phyloP scores from a whole-genome alignment of 2,329 filamentous ascomycete species.

The Diaporthe amygdali region DNA sequence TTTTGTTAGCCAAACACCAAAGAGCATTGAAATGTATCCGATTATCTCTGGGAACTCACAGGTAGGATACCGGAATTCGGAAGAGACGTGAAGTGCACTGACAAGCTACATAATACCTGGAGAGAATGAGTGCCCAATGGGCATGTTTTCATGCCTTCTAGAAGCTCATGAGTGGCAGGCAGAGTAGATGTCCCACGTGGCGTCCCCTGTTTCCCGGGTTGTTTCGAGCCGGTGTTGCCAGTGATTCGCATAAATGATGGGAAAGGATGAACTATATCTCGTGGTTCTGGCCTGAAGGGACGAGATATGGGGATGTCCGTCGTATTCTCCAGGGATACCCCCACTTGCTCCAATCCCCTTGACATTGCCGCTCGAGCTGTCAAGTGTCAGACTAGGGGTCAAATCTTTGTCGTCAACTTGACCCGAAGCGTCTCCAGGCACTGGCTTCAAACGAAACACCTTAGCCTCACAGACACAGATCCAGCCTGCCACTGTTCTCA shows the following conservation, averaged over 20 bases:
- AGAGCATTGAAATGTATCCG: too few relatives aligned
- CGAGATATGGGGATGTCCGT: not conserved
- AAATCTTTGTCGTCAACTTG: not conserved
- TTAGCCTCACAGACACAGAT: not conserved
- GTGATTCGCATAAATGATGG: not conserved
- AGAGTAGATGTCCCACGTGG: not conserved
- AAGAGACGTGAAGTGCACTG: too few relatives aligned
- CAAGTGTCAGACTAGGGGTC: not conserved
- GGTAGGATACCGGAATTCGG: too few relatives aligned
- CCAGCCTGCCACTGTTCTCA: not conserved
- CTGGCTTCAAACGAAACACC: not conserved
- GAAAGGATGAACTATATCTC: not conserved
- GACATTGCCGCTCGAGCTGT: not conserved
- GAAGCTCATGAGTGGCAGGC: not conserved
- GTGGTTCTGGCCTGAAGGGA: not conserved
- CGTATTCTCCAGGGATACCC: not conserved
- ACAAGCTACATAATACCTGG: too few relatives aligned
- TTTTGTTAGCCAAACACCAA: too few relatives aligned
- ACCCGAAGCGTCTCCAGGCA: not conserved
- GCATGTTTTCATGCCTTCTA: too few relatives aligned
- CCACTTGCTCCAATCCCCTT: not conserved
- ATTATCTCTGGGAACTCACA: too few relatives aligned
- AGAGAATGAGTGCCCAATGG: too few relatives aligned
- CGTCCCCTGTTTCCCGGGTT: not conserved
- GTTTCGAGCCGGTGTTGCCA: not conserved